Evolutionary conservation across 2,329 filamentous ascomycete species (phyloP).

Genomic region (Seiridium cupressi): DNA sequence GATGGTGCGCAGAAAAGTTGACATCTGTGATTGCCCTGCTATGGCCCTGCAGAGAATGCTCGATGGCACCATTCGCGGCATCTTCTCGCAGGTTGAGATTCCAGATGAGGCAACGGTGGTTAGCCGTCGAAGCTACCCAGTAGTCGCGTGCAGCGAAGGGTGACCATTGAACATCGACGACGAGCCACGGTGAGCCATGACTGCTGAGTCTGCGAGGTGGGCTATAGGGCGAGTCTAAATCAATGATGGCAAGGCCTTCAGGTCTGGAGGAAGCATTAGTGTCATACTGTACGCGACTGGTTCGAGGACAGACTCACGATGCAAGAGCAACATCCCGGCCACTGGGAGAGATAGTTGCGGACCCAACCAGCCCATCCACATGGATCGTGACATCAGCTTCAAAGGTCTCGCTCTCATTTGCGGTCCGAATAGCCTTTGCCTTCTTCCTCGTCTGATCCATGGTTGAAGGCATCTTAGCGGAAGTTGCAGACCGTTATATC

Average conservation of each 20-base stretch:
- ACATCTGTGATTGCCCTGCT: slow-evolving; percentile 91
- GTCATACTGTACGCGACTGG: slow-evolving; percentile 19
- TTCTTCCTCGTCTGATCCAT: slow-evolving; percentile 52
- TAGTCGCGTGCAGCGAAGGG: slow-evolving; percentile 86
- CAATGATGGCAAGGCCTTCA: slow-evolving; percentile 86
- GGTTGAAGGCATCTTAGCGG: slow-evolving; percentile 43
- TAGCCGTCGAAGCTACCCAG: slow-evolving; percentile 92
- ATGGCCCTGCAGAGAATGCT: slow-evolving; percentile 84
- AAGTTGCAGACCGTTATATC: not conserved
- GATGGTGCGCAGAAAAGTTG: slow-evolving; percentile 92
- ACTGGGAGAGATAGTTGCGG: slow-evolving; percentile 88
- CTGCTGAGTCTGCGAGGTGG: slow-evolving; percentile 78
- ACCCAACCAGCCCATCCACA: slow-evolving; percentile 78
- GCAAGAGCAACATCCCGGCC: slow-evolving; percentile 88
- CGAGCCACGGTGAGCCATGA: slow-evolving; percentile 88
- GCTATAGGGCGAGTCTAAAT: slow-evolving; percentile 85
- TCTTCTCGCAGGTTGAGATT: slow-evolving; percentile 81
- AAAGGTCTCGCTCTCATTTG: slow-evolving; percentile 85
- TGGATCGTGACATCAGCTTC: slow-evolving; percentile 81
- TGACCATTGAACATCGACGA: slow-evolving; percentile 96
- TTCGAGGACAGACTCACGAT: slow-evolving; percentile 56
- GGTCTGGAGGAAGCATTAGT: slow-evolving; percentile 46
- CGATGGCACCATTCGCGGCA: slow-evolving; percentile 67
- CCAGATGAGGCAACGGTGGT: slow-evolving; percentile 92
- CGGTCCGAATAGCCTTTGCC: slow-evolving; percentile 61